Base-by-base conservation (phyloP, 1,139 yeast species). In the Yamadazyma sp. region DNA sequence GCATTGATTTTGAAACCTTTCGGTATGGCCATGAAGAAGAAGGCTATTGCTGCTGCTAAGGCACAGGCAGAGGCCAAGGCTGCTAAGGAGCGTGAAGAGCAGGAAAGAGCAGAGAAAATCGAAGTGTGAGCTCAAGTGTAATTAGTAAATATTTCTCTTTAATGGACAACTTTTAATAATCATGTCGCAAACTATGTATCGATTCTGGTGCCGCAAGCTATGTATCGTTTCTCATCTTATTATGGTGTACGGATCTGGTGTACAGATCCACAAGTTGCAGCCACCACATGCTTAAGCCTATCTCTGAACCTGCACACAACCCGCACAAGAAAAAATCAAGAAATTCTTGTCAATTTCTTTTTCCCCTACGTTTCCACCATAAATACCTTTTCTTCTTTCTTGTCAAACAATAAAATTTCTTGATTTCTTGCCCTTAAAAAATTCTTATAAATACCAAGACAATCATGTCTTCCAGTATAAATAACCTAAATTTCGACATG, bases 1-100 rank as follows among this genome's bases (percentile, higher is more conserved):
- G 83, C 83, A 3, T 48, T 79, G 28, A 64, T 69, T 6, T 53
- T 73, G 11, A 46, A 43, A 14, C 46, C 53, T 16, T 66, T 66
- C 43, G 59, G 58, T 4, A 52, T 49, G 39, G 45, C 45, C 1
- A 64, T 67, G 70, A 55, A 46, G 31, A 51, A 53, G 37, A 55
- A 56, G 40, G 54, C 54, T 8, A 44, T 42, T 7, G 53, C 49
- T n/a, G 56, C 50, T 10, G 44, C 44, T 4, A 30, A 33, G 14
- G 36, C 31, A 31, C 37, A 41, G 23, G 45, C 41, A 3, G 46
- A 31, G 15, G 46, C 37, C 3, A 37, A 36, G 30, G 40, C 36
- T 6, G 47, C 42, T 6, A 18, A 31, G 29, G 37, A 31, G 16
- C 11, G 17, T 16, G 32, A 15, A 5, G n/a, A 27, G 15, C 29